Conservation (phyloP, 805 yeast genomes). For the Candida boidinii region DNA sequence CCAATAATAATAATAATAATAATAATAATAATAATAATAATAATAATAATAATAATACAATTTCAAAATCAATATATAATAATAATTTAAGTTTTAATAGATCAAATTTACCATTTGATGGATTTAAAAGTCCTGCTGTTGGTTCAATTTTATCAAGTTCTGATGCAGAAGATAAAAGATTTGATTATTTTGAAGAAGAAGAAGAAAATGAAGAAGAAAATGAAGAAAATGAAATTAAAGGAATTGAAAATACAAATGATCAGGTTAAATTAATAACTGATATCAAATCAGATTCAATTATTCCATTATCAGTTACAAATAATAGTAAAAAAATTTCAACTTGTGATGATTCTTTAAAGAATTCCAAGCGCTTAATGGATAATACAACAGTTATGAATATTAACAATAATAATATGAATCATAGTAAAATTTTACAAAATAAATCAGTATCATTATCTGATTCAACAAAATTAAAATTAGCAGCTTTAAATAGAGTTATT, state of each 20-base stretch:
- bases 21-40: neutral
- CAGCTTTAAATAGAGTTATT: slow-evolving; percentile 11
- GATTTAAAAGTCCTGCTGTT: slow-evolving; percentile 13
- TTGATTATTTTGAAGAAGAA: slow-evolving; percentile 9
- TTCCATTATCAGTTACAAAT: no score
- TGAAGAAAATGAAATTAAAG: neutral
- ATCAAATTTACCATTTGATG: neutral
- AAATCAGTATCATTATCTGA: no score
- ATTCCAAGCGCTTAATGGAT: no score
- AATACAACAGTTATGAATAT: no score
- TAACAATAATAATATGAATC: no score
- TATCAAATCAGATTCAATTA: no score
- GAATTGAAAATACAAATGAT: neutral
- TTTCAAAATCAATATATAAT: neutral
- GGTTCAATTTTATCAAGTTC: slow-evolving; percentile 26
- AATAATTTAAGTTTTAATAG: no score
- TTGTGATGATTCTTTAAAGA: no score
- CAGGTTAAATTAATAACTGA: neutral
- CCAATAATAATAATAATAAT: neutral
- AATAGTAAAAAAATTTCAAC: no score
- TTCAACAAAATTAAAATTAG: slow-evolving; percentile 4
- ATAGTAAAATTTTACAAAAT: no score
- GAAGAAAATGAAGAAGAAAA: neutral
- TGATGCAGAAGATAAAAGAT: slow-evolving; percentile 18
- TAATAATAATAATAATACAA: neutral